These are phyloP conservation scores for Colletotrichum costaricense DNA, from an alignment of 2,329 filamentous ascomycete species.

Conservation along the genomic window DNA sequence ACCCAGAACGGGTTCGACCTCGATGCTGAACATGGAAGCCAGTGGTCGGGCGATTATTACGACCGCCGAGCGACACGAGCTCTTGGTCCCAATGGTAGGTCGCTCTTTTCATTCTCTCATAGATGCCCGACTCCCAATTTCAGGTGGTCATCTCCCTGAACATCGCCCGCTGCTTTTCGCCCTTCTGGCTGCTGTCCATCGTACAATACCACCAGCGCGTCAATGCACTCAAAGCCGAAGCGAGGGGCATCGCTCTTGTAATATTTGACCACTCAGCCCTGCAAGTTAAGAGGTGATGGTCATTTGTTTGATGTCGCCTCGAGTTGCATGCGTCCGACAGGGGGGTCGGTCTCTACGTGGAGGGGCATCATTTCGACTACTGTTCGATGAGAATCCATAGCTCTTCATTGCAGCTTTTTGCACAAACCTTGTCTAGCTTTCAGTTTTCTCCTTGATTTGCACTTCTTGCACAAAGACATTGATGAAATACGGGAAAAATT, in stretches of 20 bases:
- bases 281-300: neutral
- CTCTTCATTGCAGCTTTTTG: neutral
- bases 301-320: neutral
- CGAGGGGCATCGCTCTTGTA: too few species aligned
- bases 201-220: too few species aligned
- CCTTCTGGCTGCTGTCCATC: neutral
- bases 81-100: constrained; percentile 33
- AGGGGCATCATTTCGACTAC: neutral
- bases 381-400: neutral
- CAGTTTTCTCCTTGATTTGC: neutral
- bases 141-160: neutral
- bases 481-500: neutral
- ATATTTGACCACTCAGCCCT: neutral
- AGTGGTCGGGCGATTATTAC: constrained; percentile 33
- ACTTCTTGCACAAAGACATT: neutral
- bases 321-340: neutral
- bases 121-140: neutral
- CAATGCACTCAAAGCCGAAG: too few species aligned
- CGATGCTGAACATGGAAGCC: neutral
- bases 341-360: neutral
- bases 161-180: neutral
- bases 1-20: constrained; percentile 11
- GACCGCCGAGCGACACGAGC: constrained; percentile 28
- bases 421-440: neutral
- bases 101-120: neutral